phyloP scores from a whole-genome alignment of 2,329 filamentous ascomycete genomes.

The Polychaeton citri region DNA sequence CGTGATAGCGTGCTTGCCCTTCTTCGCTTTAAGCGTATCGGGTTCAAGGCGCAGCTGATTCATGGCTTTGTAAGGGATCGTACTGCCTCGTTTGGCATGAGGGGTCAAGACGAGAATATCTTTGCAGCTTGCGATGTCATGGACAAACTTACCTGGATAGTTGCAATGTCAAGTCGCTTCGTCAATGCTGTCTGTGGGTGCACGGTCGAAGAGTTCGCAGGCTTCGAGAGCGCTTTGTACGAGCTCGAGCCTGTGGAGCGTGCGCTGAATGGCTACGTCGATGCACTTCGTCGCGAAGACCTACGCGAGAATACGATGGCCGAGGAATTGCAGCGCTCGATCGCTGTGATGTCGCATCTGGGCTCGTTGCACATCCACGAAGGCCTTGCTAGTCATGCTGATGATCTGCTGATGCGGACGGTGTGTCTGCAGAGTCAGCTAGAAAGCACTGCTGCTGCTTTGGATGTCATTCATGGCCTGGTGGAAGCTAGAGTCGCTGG shows the following conservation, averaged over 20 bases:
- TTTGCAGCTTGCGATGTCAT: slow-evolving; percentile 70
- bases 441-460: slow-evolving; percentile 59
- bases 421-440: slow-evolving; percentile 67
- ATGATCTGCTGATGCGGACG: slow-evolving; percentile 66
- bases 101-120: slow-evolving; percentile 61
- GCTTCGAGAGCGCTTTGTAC: slow-evolving; percentile 65
- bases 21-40: slow-evolving; percentile 73
- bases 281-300: slow-evolving; percentile 69
- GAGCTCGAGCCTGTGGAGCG: slow-evolving; percentile 88
- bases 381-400: slow-evolving; percentile 59
- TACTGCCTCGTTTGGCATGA: slow-evolving; percentile 52
- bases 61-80: slow-evolving; percentile 68
- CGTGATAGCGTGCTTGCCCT: slow-evolving; percentile 79
- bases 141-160: slow-evolving; percentile 75
- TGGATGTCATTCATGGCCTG: slow-evolving; percentile 51
- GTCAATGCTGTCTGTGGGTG: slow-evolving; percentile 68
- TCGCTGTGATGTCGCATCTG: slow-evolving; percentile 77
- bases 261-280: slow-evolving; percentile 77
- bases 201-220: slow-evolving; percentile 62
- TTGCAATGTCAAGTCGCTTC: slow-evolving; percentile 72
- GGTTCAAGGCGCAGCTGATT: slow-evolving; percentile 74
- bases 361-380: slow-evolving; percentile 64
- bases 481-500: slow-evolving; percentile 51
- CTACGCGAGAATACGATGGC: slow-evolving; percentile 74
- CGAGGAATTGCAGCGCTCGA: slow-evolving; percentile 64